These are phyloP conservation scores for Ilex asprella DNA, from an alignment of 257 asterid species.

Conservation along the genomic window DNA sequence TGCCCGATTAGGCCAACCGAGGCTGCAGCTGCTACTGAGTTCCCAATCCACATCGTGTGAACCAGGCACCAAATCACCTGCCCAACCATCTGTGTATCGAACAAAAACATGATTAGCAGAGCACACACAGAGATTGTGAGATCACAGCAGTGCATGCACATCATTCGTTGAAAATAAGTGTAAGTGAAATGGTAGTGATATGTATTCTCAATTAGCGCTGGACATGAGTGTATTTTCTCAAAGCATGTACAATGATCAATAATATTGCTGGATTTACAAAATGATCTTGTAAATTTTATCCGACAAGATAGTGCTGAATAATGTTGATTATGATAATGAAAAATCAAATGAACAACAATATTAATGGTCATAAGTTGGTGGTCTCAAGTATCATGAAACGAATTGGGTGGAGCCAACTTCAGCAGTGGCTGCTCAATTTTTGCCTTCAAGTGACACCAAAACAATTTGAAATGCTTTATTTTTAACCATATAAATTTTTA, in stretches of 20 bases:
- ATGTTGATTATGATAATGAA: background rate
- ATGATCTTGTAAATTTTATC: too few relatives aligned
- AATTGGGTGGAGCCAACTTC: background rate
- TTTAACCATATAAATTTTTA: too few relatives aligned
- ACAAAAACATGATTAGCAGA: background rate
- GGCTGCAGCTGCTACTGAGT: constrained; percentile 82
- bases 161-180: background rate
- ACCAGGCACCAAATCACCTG: constrained; percentile 97
- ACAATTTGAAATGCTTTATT: too few relatives aligned
- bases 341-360: background rate
- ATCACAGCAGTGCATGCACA: background rate
- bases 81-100: constrained; percentile 63
- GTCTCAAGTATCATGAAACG: background rate
- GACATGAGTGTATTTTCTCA: background rate
- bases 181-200: background rate
- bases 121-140: background rate
- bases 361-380: background rate
- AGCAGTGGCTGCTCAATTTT: background rate
- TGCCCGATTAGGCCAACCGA: constrained; percentile 86
- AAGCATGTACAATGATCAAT: too few relatives aligned
- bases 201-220: background rate
- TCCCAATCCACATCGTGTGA: constrained; percentile 93
- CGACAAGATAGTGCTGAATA: too few relatives aligned
- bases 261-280: too few relatives aligned
- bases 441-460: too few relatives aligned